Evolutionary conservation across 805 yeast species (phyloP).

Genomic region (Cyberlindnera meyerae): DNA sequence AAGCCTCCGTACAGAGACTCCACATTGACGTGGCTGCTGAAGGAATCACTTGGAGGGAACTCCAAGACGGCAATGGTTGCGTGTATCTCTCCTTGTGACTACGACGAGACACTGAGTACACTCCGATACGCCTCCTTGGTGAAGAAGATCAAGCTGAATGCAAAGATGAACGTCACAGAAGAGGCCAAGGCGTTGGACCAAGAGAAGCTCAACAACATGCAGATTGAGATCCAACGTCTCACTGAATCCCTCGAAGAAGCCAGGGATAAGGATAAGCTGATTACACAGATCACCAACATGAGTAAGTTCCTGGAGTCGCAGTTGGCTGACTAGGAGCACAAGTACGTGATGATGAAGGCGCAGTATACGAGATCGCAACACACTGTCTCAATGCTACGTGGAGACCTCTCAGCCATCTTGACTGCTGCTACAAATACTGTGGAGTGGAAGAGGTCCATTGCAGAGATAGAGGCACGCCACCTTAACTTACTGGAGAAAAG

Average conservation of each 20-base stretch:
- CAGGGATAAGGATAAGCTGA: conserved; percentile 20
- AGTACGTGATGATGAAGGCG: conserved; percentile 17
- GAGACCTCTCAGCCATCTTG: conserved; percentile 7
- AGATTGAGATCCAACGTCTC: conserved; percentile 17
- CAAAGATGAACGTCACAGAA: conserved; percentile 38
- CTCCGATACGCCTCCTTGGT: conserved; percentile 76
- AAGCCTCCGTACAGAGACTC: conserved; percentile 53
- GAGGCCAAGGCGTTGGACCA: conserved; percentile 10
- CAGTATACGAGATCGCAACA: conserved; percentile 9
- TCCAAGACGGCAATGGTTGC: conserved; percentile 89
- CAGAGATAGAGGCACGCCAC: conserved; percentile 2
- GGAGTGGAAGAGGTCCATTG: not conserved
- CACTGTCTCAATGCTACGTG: not conserved
- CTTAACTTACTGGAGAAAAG: conserved; percentile 2
- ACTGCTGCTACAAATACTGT: not conserved
- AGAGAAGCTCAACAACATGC: conserved; percentile 14
- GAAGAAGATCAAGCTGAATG: conserved; percentile 60
- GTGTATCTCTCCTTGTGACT: conserved; percentile 75
- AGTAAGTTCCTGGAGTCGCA: conserved; percentile 25
- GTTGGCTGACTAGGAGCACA: conserved; percentile 25
- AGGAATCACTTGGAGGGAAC: conserved; percentile 76
- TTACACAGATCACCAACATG: conserved; percentile 20
- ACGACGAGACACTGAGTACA: conserved; percentile 73
- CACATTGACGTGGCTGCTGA: conserved; percentile 64
- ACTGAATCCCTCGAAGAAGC: conserved; percentile 17